Evolutionary conservation across 805 yeast genomes (phyloP).

Genomic region (Starmera caribaea): DNA sequence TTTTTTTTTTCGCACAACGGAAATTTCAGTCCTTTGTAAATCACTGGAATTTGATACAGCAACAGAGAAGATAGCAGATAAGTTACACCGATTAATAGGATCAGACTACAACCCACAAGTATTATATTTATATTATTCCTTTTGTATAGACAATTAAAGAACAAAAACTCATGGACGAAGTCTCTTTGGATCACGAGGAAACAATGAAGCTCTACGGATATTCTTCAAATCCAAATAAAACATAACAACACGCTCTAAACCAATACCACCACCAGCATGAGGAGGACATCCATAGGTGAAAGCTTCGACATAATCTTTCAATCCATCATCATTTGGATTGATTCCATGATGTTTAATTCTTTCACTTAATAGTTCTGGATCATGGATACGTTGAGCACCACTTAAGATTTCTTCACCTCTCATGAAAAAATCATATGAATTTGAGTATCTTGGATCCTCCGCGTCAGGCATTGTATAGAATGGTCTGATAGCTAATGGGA

Average conservation of each 20-base stretch:
- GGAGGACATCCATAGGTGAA: constrained; percentile 95
- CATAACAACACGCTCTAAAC: constrained; percentile 97
- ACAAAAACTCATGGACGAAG: constrained; percentile 56
- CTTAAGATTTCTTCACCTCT: constrained; percentile 98
- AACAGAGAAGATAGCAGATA: too few relatives aligned
- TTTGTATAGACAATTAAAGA: neutral
- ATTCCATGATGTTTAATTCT: constrained; percentile 81
- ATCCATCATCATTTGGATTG: constrained; percentile 71
- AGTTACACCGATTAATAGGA: too few relatives aligned
- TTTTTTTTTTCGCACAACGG: too few relatives aligned
- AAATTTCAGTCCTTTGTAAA: neutral
- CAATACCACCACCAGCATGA: constrained; percentile 99
- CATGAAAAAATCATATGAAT: constrained; percentile 99
- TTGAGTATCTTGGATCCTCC: constrained; percentile 83
- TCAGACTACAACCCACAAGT: neutral
- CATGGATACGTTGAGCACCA: constrained; percentile 99
- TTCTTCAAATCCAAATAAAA: constrained; percentile 94
- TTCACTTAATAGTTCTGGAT: constrained; percentile 69
- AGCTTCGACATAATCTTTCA: constrained; percentile 86
- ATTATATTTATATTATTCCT: neutral
- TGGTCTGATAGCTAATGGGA: constrained; percentile 95
- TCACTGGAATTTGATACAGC: too few relatives aligned
- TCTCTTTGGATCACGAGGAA: constrained; percentile 98
- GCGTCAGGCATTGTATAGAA: constrained; percentile 99
- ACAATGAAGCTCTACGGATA: constrained; percentile 95